These are phyloP conservation scores for Leptographium radiaticola DNA, from an alignment of 2,329 filamentous ascomycete species.

Conservation along the genomic window DNA sequence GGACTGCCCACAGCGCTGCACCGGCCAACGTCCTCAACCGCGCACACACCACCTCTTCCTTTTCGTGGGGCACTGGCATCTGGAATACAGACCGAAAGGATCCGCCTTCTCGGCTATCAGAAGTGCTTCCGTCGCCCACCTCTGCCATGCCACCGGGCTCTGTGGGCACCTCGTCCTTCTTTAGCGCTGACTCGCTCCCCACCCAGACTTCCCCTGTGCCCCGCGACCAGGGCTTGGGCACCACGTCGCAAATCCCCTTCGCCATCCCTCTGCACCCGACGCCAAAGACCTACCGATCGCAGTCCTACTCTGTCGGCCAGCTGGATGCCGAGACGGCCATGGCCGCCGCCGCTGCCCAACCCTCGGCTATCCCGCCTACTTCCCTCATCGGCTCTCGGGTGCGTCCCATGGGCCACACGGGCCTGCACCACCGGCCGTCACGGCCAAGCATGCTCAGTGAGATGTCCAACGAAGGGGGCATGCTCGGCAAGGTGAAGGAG, in stretches of 20 bases:
- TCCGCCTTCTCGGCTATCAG: slow-evolving; percentile 57
- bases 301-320: slow-evolving; percentile 93
- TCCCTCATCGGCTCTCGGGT: slow-evolving; percentile 37
- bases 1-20: slow-evolving; percentile 40
- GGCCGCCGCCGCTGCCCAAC: background rate
- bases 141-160: slow-evolving; percentile 39
- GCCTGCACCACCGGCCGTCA: slow-evolving; percentile 69
- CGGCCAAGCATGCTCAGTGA: slow-evolving; percentile 65
- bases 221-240: slow-evolving; percentile 31
- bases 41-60: slow-evolving; percentile 33
- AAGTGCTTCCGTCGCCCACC: slow-evolving; percentile 64
- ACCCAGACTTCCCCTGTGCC: slow-evolving; percentile 37
- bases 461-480: slow-evolving; percentile 49
- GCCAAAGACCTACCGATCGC: slow-evolving; percentile 84
- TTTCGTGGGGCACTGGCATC: slow-evolving; percentile 68
- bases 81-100: slow-evolving; percentile 74
- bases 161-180: slow-evolving; percentile 32
- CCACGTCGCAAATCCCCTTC: slow-evolving; percentile 63
- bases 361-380: slow-evolving; percentile 17
- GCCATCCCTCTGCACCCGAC: slow-evolving; percentile 80
- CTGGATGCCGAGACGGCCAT: slow-evolving; percentile 51
- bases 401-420: slow-evolving; percentile 44
- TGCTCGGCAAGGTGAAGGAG: slow-evolving; percentile 57
- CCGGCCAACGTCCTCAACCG: slow-evolving; percentile 33
- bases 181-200: slow-evolving; percentile 29